A percentile compares a stretch with the other conserved stretches of the same genome.
Conservation (phyloP, 495 filamentous ascomycete species). For the Penicillium desertorum region DNA sequence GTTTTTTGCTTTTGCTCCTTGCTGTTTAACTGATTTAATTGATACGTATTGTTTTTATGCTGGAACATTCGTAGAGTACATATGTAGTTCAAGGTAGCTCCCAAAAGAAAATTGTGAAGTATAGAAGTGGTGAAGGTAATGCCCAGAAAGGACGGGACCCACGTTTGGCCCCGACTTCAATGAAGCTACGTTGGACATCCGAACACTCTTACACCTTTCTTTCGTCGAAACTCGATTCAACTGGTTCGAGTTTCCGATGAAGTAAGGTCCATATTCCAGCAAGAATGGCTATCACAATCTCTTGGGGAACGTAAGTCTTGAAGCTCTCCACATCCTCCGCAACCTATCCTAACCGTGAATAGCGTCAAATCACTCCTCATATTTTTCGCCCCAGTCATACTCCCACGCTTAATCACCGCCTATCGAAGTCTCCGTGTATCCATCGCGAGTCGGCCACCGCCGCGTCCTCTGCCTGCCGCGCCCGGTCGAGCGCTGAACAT, state of each 20-base stretch:
- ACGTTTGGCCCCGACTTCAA: slow-evolving; percentile 5
- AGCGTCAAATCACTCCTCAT: slow-evolving; percentile 78
- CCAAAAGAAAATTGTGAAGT: neutral
- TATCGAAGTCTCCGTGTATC: slow-evolving; percentile 65
- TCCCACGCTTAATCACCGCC: slow-evolving; percentile 69
- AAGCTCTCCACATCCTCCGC: slow-evolving; percentile 8
- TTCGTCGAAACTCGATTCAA: neutral
- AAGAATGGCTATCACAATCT: slow-evolving; percentile 36
- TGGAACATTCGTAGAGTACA: neutral
- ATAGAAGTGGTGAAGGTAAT: neutral
- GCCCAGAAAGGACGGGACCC: neutral
- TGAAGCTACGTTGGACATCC: neutral
- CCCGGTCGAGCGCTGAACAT: slow-evolving; percentile 56
- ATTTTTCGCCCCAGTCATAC: slow-evolving; percentile 81
- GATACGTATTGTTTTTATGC: neutral
- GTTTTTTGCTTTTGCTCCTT: neutral
- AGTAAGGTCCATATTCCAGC: neutral
- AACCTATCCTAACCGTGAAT: slow-evolving; percentile 16
- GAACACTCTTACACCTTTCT: neutral
- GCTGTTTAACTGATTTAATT: neutral
- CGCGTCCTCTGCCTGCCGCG: slow-evolving; percentile 45
- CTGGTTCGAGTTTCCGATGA: neutral
- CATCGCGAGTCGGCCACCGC: slow-evolving; percentile 55
- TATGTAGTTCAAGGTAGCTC: neutral
- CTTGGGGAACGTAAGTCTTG: slow-evolving; percentile 39